These are phyloP conservation scores for Chytriomyces confervae DNA, from an alignment of 192 early-diverging fungal species.

Conservation along the genomic window DNA sequence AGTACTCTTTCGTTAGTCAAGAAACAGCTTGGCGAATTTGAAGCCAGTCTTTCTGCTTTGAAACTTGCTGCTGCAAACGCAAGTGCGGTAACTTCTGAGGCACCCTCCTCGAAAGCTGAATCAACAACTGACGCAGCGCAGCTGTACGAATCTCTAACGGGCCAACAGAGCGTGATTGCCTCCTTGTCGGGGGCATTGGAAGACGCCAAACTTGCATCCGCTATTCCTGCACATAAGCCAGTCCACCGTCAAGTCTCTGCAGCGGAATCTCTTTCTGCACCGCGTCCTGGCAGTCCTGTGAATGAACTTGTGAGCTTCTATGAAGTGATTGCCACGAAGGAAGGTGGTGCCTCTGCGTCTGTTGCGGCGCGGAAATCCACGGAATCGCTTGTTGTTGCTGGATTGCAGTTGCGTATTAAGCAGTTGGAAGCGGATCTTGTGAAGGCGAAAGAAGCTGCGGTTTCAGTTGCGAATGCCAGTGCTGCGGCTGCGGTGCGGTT, in stretches of 20 bases:
- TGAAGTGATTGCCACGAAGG: neutral
- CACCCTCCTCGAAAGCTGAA: neutral
- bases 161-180: neutral
- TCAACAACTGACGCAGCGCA: neutral
- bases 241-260: neutral
- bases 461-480: neutral
- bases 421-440: neutral
- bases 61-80: neutral
- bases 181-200: neutral
- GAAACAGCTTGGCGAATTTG: neutral
- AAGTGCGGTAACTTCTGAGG: neutral
- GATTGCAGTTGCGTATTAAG: neutral
- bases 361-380: neutral
- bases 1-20: neutral
- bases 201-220: neutral
- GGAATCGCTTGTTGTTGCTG: neutral
- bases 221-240: neutral
- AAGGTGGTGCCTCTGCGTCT: neutral
- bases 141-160: constrained; percentile 1
- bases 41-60: neutral
- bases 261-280: neutral
- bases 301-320: neutral
- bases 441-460: neutral
- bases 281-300: neutral
- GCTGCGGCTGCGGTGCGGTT: neutral